Percentiles rank a stretch among this genome's conserved stretches.
Conservation (phyloP, 768 basidiomycete genomes). For the Lactarius sanguifluus region DNA sequence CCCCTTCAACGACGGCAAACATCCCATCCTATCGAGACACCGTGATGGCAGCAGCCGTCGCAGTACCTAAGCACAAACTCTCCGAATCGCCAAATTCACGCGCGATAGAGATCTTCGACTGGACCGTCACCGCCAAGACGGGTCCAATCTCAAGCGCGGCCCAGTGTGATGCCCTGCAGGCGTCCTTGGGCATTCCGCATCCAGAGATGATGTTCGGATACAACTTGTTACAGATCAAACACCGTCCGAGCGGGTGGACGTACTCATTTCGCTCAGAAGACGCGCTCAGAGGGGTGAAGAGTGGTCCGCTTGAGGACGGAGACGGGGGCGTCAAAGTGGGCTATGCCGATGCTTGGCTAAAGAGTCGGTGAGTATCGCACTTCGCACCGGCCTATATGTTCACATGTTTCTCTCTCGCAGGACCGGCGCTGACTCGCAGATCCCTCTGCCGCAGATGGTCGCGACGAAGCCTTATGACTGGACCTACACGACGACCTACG, state of each 20-base stretch:
- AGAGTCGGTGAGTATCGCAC: conserved; percentile 63
- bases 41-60: conserved; percentile 44
- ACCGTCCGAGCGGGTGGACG: conserved; percentile 61
- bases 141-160: conserved; percentile 77
- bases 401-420: conserved; percentile 44
- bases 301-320: conserved; percentile 69
- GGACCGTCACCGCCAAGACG: conserved; percentile 69
- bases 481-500: conserved; percentile 93
- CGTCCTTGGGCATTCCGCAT: conserved; percentile 67
- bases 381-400: not conserved
- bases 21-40: conserved; percentile 29
- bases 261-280: conserved; percentile 65
- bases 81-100: conserved; percentile 69
- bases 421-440: conserved; percentile 60
- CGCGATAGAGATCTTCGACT: conserved; percentile 63
- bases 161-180: conserved; percentile 70
- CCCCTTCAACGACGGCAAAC: conserved; percentile 9
- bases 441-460: conserved; percentile 70
- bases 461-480: conserved; percentile 91
- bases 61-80: conserved; percentile 62
- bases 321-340: conserved; percentile 94
- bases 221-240: conserved; percentile 69
- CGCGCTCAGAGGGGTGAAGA: conserved; percentile 72
- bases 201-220: conserved; percentile 98
- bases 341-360: conserved; percentile 92